Conservation (phyloP, 148 eudicot genomes). For the Polygonum maritimum region DNA sequence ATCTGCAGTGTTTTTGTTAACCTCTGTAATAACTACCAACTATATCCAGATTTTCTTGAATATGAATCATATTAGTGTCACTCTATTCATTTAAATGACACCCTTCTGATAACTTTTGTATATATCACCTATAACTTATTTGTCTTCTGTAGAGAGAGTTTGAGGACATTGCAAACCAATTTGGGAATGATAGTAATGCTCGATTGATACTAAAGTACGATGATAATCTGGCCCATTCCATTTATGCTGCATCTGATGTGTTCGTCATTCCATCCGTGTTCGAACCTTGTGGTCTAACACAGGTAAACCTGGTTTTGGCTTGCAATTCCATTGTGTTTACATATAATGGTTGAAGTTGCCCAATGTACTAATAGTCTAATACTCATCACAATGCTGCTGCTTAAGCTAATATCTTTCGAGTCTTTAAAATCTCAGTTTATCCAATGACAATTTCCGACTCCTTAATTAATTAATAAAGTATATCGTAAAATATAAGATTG, state of each 20-base stretch:
- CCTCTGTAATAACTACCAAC: not conserved
- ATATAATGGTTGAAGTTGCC: not conserved
- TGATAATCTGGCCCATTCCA: conserved; percentile 73
- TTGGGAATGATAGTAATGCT: conserved; percentile 54
- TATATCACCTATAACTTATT: not conserved
- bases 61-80: not conserved
- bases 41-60: not conserved
- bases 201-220: conserved; percentile 80
- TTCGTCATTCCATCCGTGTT: conserved; percentile 90
- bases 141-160: conserved; percentile 61
- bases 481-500: not conserved
- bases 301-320: conserved; percentile 39
- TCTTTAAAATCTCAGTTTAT: not conserved
- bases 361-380: not conserved
- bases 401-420: not conserved
- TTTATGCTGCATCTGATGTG: conserved; percentile 90
- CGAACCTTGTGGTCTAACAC: conserved; percentile 98
- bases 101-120: not conserved
- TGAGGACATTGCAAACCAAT: conserved; percentile 69
- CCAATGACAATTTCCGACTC: not conserved
- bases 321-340: not conserved
- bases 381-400: not conserved
- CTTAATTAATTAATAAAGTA: not conserved
- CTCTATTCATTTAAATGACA: not conserved
- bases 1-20: not conserved